Evolutionary conservation across 2,329 filamentous ascomycete genomes (phyloP).

Genomic region (Cercospora sesami): DNA sequence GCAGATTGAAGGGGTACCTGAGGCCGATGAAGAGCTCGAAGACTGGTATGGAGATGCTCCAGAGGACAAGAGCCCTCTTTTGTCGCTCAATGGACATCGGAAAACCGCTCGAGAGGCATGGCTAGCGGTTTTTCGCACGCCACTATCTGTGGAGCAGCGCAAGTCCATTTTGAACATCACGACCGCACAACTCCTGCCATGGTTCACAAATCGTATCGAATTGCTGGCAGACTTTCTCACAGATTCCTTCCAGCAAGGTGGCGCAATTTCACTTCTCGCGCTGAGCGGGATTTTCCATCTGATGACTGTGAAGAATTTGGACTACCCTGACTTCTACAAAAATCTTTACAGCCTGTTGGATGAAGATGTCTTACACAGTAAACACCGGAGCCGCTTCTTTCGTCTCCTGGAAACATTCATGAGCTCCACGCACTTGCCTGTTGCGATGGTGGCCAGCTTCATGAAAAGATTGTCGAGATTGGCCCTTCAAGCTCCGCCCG

Average conservation of each 20-base stretch:
- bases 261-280: conserved; percentile 81
- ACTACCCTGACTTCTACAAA: conserved; percentile 78
- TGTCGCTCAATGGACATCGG: conserved; percentile 70
- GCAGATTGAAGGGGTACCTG: conserved; percentile 69
- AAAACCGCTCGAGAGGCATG: conserved; percentile 82
- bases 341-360: conserved; percentile 94
- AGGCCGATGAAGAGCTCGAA: conserved; percentile 64
- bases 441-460: conserved; percentile 87
- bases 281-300: conserved; percentile 93
- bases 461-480: conserved; percentile 88
- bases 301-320: conserved; percentile 88
- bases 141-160: conserved; percentile 69
- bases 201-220: conserved; percentile 78
- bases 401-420: conserved; percentile 89
- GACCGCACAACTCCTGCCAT: conserved; percentile 77
- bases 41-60: conserved; percentile 67
- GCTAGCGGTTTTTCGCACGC: conserved; percentile 71
- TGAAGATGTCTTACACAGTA: conserved; percentile 82
- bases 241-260: conserved; percentile 86
- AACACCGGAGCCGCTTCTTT: conserved; percentile 91
- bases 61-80: conserved; percentile 65
- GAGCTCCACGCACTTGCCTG: conserved; percentile 86
- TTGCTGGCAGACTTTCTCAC: conserved; percentile 94
- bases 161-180: conserved; percentile 76
- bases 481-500: conserved; percentile 82